phyloP scores from a whole-genome alignment of 148 eudicot species.

The Amaranthus palmeri region DNA sequence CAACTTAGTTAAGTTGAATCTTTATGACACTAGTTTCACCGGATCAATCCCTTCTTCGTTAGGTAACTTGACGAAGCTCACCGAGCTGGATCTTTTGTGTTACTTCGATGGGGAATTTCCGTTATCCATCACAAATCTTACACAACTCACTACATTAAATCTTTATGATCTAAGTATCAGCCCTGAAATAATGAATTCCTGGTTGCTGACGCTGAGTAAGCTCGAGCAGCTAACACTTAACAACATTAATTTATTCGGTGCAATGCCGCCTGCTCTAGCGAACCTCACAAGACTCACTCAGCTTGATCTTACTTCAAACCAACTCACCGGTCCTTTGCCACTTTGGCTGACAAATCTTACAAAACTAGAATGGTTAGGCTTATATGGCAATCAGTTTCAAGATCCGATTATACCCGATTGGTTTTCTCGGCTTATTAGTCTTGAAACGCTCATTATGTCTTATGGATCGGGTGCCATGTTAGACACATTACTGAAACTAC shows the following conservation, averaged over 20 bases:
- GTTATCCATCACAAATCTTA: conserved; percentile 10
- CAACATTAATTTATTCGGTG: neutral
- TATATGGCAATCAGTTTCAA: conserved; percentile 13
- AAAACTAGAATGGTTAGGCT: neutral
- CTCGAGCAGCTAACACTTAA: conserved; percentile 1
- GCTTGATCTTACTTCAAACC: conserved; percentile 8
- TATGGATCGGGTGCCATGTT: conserved; percentile 1
- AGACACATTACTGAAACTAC: neutral
- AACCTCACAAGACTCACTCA: conserved; percentile 10
- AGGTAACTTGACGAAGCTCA: conserved; percentile 22
- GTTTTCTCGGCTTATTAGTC: conserved; percentile 8
- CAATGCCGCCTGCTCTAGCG: neutral
- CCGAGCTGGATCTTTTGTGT: neutral
- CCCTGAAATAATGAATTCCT: neutral
- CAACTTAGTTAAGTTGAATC: neutral
- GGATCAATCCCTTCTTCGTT: conserved; percentile 15
- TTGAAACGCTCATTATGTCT: neutral
- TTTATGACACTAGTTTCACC: conserved; percentile 6
- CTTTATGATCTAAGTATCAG: conserved; percentile 9
- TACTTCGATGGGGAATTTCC: neutral
- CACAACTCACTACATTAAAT: conserved; percentile 3
- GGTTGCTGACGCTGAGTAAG: neutral
- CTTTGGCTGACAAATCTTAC: conserved; percentile 17
- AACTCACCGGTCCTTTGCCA: conserved; percentile 25
- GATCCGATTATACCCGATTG: conserved; percentile 20